phyloP scores from a whole-genome alignment of 2,329 filamentous ascomycete species.

The Fusarium mundagurra region DNA sequence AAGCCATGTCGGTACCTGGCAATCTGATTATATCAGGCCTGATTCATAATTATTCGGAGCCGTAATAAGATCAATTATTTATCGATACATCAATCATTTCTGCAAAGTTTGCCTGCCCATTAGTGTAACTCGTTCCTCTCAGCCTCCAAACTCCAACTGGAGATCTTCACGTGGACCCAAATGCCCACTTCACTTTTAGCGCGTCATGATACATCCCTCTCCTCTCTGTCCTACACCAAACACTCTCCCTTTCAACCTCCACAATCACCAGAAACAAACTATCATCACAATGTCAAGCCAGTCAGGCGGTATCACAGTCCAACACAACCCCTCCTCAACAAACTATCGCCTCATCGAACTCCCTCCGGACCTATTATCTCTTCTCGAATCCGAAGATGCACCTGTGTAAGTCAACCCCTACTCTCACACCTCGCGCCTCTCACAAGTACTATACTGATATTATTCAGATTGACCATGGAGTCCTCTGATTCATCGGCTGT shows the following conservation, averaged over 20 bases:
- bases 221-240: background rate
- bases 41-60: background rate
- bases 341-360: slow-evolving; percentile 71
- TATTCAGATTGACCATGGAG: slow-evolving; percentile 57
- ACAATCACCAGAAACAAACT: background rate
- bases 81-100: background rate
- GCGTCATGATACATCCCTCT: background rate
- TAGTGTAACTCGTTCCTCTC: background rate
- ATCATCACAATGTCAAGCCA: slow-evolving; percentile 57
- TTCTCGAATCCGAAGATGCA: slow-evolving; percentile 64
- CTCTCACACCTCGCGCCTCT: background rate
- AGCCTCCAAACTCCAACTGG: background rate
- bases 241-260: background rate
- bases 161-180: slow-evolving; percentile 14
- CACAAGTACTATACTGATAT: background rate
- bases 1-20: background rate
- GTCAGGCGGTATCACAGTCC: slow-evolving; percentile 59
- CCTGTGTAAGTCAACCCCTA: slow-evolving; percentile 57
- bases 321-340: slow-evolving; percentile 58
- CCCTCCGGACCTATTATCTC: slow-evolving; percentile 64
- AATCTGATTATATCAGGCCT: no score
- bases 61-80: background rate
- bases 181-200: slow-evolving; percentile 5
- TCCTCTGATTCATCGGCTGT: slow-evolving; percentile 61
- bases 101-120: background rate